phyloP scores from a whole-genome alignment of 805 yeast genomes.

The Cephaloascus fragrans region DNA sequence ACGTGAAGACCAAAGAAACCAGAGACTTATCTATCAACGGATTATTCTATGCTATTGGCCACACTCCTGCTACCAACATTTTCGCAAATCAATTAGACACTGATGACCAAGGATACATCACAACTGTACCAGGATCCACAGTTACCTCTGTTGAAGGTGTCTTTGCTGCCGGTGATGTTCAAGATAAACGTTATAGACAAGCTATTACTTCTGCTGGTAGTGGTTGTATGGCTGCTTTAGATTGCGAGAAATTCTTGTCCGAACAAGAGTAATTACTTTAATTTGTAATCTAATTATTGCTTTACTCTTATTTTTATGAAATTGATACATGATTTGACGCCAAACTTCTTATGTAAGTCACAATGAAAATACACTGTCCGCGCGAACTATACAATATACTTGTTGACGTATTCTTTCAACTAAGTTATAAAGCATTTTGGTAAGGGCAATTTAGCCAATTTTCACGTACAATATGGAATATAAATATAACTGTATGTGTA shows the following conservation, averaged over 20 bases:
- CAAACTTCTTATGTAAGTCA: too few species aligned
- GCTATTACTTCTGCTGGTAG: slow-evolving; percentile 99
- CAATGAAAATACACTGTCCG: too few species aligned
- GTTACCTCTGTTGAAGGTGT: slow-evolving; percentile 82
- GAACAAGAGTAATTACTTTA: slow-evolving; percentile 25
- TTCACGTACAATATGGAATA: too few species aligned
- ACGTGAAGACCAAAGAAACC: slow-evolving; percentile 62
- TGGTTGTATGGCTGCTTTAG: slow-evolving; percentile 99
- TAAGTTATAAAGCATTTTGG: too few species aligned
- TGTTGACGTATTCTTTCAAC: too few species aligned
- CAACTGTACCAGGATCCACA: slow-evolving; percentile 85
- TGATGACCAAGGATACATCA: slow-evolving; percentile 82
- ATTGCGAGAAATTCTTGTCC: slow-evolving; percentile 76
- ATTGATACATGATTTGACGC: too few species aligned
- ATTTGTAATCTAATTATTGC: too few species aligned
- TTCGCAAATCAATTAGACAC: slow-evolving; percentile 71
- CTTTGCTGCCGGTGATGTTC: slow-evolving; percentile 98
- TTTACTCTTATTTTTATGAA: too few species aligned
- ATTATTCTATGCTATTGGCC: slow-evolving; percentile 96
- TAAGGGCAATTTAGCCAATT: too few species aligned
- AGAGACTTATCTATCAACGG: slow-evolving; percentile 76
- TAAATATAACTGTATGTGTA: too few species aligned
- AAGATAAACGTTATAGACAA: slow-evolving; percentile 94
- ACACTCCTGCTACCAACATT: slow-evolving; percentile 85
- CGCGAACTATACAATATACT: too few species aligned